Percentiles rank a stretch among this genome's conserved stretches.
These are phyloP conservation scores for Maudiozyma barnettii DNA, from an alignment of 805 yeast species.

Conservation along the genomic window DNA sequence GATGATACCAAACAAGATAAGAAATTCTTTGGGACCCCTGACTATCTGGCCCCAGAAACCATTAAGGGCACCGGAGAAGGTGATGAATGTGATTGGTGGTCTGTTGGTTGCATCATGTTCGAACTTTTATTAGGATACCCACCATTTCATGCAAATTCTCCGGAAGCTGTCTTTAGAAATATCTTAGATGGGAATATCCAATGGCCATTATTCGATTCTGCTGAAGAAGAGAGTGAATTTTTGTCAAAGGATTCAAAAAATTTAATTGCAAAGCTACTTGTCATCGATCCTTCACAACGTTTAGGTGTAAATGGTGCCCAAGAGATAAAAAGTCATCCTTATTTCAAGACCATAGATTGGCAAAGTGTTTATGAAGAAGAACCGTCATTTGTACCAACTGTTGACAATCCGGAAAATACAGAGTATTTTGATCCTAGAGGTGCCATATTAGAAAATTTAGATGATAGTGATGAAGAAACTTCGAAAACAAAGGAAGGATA, in stretches of 20 bases:
- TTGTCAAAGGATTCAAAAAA: constrained; percentile 66
- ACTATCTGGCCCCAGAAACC: constrained; percentile 94
- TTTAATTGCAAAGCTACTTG: constrained; percentile 53
- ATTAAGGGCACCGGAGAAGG: constrained; percentile 77
- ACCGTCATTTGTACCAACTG: constrained; percentile 74
- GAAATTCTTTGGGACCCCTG: constrained; percentile 93
- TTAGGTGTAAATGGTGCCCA: constrained; percentile 71
- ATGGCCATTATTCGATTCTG: constrained; percentile 65
- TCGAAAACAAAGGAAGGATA: background rate
- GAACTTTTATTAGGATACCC: constrained; percentile 91
- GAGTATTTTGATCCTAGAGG: constrained; percentile 90
- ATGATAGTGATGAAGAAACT: constrained; percentile 15
- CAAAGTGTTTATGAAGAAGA: constrained; percentile 54
- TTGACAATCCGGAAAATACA: constrained; percentile 75
- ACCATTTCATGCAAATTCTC: constrained; percentile 80
- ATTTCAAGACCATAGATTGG: constrained; percentile 71
- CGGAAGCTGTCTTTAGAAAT: constrained; percentile 73
- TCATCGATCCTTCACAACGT: constrained; percentile 54
- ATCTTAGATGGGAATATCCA: constrained; percentile 64
- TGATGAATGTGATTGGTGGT: constrained; percentile 79
- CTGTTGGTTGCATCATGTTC: constrained; percentile 89
- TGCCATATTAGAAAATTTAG: constrained; percentile 48
- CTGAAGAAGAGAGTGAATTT: constrained; percentile 41
- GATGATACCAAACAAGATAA: constrained; percentile 42
- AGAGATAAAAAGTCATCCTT: constrained; percentile 73